Conservation (phyloP, 768 basidiomycete genomes). For the Rhodosporidiobolus odoratus region DNA sequence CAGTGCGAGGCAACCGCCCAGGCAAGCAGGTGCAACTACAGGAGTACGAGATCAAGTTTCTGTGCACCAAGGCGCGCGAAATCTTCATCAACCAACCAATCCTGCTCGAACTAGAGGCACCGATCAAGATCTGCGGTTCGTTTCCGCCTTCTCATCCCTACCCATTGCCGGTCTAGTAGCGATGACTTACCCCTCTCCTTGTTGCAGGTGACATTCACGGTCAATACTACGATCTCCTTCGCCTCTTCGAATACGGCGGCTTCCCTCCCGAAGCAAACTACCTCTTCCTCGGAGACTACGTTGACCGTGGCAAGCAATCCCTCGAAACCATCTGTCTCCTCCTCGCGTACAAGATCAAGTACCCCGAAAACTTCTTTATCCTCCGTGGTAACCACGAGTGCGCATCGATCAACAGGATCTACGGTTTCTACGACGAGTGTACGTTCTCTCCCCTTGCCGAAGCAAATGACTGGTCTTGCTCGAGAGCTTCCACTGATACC, state of each 20-base stretch:
- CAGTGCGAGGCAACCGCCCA: slow-evolving; percentile 96
- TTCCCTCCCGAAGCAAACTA: slow-evolving; percentile 99
- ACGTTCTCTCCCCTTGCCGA: slow-evolving; percentile 48
- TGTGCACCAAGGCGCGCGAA: slow-evolving; percentile 97
- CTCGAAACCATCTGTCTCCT: slow-evolving; percentile 99
- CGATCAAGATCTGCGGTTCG: slow-evolving; percentile 99
- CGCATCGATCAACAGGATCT: slow-evolving; percentile 98
- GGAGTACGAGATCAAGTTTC: slow-evolving; percentile 98
- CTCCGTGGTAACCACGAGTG: slow-evolving; percentile 98
- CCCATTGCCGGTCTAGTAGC: neutral
- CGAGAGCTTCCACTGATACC: neutral
- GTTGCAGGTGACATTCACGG: slow-evolving; percentile 90
- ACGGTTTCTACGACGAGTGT: slow-evolving; percentile 99
- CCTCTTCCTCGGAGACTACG: slow-evolving; percentile 98
- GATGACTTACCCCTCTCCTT: neutral
- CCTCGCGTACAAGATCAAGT: slow-evolving; percentile 99
- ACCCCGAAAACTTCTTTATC: slow-evolving; percentile 99
- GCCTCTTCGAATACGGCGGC: slow-evolving; percentile 97
- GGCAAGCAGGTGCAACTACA: slow-evolving; percentile 96
- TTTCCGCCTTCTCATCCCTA: slow-evolving; percentile 38
- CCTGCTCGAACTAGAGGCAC: slow-evolving; percentile 92
- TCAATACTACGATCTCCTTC: slow-evolving; percentile 97
- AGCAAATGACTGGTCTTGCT: no score
- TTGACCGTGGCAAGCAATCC: slow-evolving; percentile 97
- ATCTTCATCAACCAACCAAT: slow-evolving; percentile 99